Base-by-base conservation (phyloP, 1,139 yeast species). In the Kluyveromyces sp. region DNA sequence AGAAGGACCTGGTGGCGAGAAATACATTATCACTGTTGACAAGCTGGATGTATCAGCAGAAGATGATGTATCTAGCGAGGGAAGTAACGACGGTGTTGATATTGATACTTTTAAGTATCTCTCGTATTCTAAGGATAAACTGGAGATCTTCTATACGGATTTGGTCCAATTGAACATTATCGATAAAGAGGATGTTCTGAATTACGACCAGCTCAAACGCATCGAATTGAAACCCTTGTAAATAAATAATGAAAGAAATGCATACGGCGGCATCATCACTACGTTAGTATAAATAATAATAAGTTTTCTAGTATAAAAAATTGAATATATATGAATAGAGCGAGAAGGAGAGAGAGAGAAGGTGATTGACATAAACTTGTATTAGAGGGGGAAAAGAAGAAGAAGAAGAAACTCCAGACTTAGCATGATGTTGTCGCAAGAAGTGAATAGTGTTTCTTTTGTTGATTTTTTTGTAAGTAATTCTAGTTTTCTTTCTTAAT, bases 91-190 rank as follows among this genome's bases (percentile, higher is more conserved):
- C n/a, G 77, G 72, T 39, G 74, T 69, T 5, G 70, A 68, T 44
- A 86, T 81, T 56, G 96, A 86, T 56, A 77, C 79, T 42, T 92
- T 92, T 61, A 90, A 89, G 61, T 87, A 89, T 63, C 63, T 86
- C 53, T 74, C 75, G 48, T 92, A 89, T 64, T 71, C 95, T 4
- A 74, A 76, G 45, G 89, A 90, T 55, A 90, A 90, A 65, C 73
- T 83, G 6, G 79, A 78, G 10, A 66, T 88, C 30, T 77, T 83
- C 45, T 72, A 90, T 71, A 89, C 88, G 21, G 97, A 92, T 63
- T 61, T 86, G 59, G 67, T 83, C 35, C 75, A 76, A 45, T 71
- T 84, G 42, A 87, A 85, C 0, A 53, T 89, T 7, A 53, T 81
- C 26, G 60, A 68, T 10, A 60, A 67, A 51, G 59, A 62, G 0